phyloP scores from a whole-genome alignment of 176 grass and related monocot genomes.

The Saccharum officinarum region DNA sequence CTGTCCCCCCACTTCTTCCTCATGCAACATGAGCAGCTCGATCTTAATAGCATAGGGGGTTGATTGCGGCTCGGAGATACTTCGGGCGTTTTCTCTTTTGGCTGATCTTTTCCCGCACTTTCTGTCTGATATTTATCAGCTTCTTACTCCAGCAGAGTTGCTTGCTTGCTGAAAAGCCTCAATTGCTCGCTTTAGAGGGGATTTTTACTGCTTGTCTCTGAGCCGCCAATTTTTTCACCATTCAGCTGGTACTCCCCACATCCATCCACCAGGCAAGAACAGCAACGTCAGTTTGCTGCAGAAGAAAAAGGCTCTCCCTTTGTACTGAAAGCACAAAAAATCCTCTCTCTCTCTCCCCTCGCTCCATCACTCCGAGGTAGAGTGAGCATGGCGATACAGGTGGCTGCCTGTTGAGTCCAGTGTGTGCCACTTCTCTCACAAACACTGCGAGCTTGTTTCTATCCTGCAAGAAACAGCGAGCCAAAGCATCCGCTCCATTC shows the following conservation, averaged over 20 bases:
- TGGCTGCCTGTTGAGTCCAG: slow-evolving; percentile 29
- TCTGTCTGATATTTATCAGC: slow-evolving; percentile 10
- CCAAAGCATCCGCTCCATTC: not conserved
- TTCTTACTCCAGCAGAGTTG: not conserved
- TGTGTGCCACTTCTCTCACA: not conserved
- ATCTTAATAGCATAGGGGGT: not conserved
- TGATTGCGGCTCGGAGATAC: not conserved
- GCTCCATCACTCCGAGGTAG: not conserved
- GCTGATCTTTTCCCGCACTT: not conserved
- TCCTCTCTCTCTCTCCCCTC: not conserved
- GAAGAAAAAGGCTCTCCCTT: slow-evolving; percentile 26
- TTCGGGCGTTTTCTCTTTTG: not conserved
- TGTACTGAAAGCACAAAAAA: slow-evolving; percentile 20
- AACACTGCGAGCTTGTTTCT: slow-evolving; percentile 1
- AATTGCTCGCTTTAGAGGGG: not conserved
- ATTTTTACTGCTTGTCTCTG: not conserved
- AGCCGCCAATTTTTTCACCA: not conserved
- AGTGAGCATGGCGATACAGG: not conserved
- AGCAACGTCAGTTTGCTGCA: not conserved
- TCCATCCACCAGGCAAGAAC: slow-evolving; percentile 3
- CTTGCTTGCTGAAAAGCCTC: not conserved
- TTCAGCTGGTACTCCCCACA: not conserved
- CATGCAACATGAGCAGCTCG: slow-evolving; percentile 15
- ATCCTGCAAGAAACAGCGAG: slow-evolving; percentile 1
- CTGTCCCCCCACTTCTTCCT: not conserved